Evolutionary conservation across 768 basidiomycete genomes (phyloP), one percentile per base, ranked within the genome.

Genomic region (Vararia minispora): DNA sequence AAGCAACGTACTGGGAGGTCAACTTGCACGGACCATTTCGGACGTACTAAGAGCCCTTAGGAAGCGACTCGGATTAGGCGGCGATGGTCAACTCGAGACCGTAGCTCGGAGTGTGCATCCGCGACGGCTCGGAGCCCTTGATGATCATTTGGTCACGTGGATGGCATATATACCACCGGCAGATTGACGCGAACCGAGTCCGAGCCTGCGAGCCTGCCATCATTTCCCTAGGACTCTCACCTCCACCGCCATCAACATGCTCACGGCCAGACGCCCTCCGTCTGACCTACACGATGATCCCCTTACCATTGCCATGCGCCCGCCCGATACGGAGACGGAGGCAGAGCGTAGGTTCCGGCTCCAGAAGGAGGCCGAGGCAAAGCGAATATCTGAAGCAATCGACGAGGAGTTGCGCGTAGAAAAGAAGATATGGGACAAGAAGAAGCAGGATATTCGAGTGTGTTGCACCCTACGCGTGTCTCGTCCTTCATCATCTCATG

Each of bases 351-450:
- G 64, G 33, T 46, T 58, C 23, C 73, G 86, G 40, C 69, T 86
- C 13, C 60, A 68, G 43, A 56, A 64, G 25, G 86, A 89, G 59
- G 74, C 74, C 0, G 79, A 86, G 44, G 83, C 85, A 3, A 79
- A 76, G 55, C 71, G 74, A 33, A 62, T 80, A 43, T 86, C 81
- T 33, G 85, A 89, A 44, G 70, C 71, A 56, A 89, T 89, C 50
- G 86, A 89, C 58, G 84, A 86, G 52, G 73, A 84, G 49, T 66
- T 89, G 37, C 72, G 74, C 47, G 60, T 64, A 42, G 86, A 89
- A 51, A 69, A 74, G 40, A 79, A 81, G 54, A 68, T 65, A 35
- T 49, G 74, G 40, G 77, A 71, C 57, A 74, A 68, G 53, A 71
- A 64, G 35, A 84, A 73, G 57, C 69, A 75, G 49, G 83, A 86